phyloP scores from a whole-genome alignment of 2,329 filamentous ascomycete species.

The Dissoconium aciculare region DNA sequence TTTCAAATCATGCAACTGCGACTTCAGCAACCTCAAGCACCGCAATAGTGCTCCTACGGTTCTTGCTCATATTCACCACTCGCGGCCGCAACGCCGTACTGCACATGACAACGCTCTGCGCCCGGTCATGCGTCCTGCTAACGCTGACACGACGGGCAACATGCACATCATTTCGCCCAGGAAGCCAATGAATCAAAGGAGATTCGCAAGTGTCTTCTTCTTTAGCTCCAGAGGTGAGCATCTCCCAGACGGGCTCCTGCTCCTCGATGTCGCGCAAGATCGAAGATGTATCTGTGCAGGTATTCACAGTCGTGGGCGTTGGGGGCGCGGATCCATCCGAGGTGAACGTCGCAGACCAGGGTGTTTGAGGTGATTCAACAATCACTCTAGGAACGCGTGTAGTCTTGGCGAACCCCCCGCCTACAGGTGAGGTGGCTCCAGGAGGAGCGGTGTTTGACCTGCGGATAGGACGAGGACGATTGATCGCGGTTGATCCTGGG shows the following conservation, averaged over 20 bases:
- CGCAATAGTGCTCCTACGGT: not conserved
- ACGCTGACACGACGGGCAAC: no score
- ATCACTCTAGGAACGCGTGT: not conserved
- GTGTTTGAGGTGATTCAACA: slow-evolving; percentile 1
- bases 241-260: not conserved
- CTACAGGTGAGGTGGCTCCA: not conserved
- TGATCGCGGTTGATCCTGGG: no score
- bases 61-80: not conserved
- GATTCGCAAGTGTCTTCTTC: no score
- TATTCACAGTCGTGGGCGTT: not conserved
- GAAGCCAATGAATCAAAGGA: no score
- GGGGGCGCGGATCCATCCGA: not conserved
- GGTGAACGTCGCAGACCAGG: not conserved
- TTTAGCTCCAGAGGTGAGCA: not conserved
- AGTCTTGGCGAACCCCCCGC: not conserved
- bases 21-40: not conserved
- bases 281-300: not conserved
- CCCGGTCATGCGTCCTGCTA: no score
- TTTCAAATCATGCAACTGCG: no score
- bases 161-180: no score
- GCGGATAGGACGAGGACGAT: not conserved
- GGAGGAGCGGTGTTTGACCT: not conserved
- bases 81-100: not conserved
- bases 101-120: no score
- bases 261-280: not conserved